phyloP scores from a whole-genome alignment of 352 stramenopile genomes.

The Phytophthora europaea region DNA sequence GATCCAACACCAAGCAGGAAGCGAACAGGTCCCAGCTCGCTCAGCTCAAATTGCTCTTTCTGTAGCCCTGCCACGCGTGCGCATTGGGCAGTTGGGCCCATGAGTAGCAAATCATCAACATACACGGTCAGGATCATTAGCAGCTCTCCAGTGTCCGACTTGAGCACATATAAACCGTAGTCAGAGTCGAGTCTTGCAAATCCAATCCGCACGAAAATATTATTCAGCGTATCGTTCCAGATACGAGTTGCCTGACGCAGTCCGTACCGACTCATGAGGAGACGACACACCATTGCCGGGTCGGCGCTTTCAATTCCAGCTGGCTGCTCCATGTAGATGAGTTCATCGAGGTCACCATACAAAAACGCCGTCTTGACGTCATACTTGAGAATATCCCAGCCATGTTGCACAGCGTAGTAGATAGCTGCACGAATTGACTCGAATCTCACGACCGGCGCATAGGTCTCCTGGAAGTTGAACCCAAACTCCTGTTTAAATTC shows the following conservation, averaged over 20 bases:
- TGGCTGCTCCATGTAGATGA: constrained; percentile 14
- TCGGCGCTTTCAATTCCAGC: background rate
- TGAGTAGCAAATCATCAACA: background rate
- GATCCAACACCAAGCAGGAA: no score
- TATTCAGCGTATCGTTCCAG: constrained; percentile 17
- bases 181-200: background rate
- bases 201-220: background rate
- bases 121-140: background rate
- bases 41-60: background rate
- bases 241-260: constrained; percentile 6
- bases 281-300: background rate
- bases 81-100: background rate
- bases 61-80: background rate
- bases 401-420: constrained; percentile 14
- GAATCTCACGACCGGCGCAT: constrained; percentile 26
- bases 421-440: constrained; percentile 25
- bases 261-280: constrained; percentile 26
- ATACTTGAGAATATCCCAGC: constrained; percentile 14
- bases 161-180: background rate
- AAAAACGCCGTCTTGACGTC: constrained; percentile 28
- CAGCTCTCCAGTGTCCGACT: background rate
- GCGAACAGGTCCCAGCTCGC: background rate
- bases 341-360: constrained; percentile 2
- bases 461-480: constrained; percentile 30
- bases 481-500: constrained; percentile 34